Evolutionary conservation across 495 filamentous ascomycete genomes (phyloP), one percentile per base, ranked within the genome.

Genomic region (Jackrogersella multiformis): DNA sequence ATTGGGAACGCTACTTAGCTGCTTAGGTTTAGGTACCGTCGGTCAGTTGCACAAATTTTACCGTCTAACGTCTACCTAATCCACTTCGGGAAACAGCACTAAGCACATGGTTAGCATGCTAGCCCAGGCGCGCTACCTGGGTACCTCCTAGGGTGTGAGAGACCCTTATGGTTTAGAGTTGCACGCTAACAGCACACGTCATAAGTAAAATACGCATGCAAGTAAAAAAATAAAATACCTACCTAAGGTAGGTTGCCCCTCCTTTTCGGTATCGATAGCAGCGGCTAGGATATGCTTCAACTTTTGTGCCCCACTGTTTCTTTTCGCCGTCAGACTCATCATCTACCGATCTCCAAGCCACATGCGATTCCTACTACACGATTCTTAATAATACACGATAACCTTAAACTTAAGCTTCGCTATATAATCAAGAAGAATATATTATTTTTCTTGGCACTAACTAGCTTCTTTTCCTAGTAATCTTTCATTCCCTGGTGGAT

Each of bases 261-360:
- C 64, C 35, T 56, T 15, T 16, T 42, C 56, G 15, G 15, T 61
- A 67, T 67, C 65, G 65, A 58, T 68, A 58, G 15, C 13, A 53
- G 32, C 13, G 36, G 32, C n/a, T 35, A 15, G 5, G 18, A n/a
- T 30, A 36, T 53, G 30, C 24, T 36, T 21, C 30, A 30, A 53
- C 41, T n/a, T 39, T 56, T 8, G 13, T 56, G 58, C 59, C 52
- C 65, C 65, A 68, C 64, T 26, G 16, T 35, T 15, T n/a, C 23
- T 63, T 51, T 56, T 69, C 60, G 48, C 66, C 66, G 66, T 69
- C 30, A 49, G 66, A 64, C 54, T 69, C 66, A 69, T 69, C 66
- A 69, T 23, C n/a, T 28, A 21, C 9, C 28, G 26, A 24, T 23
- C 13, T 20, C 34, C 18, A 51, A 45, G 48, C 54, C 54, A 63